Base-by-base conservation (phyloP, 352 stramenopile genomes). In the Peronosclerospora sorghi region DNA sequence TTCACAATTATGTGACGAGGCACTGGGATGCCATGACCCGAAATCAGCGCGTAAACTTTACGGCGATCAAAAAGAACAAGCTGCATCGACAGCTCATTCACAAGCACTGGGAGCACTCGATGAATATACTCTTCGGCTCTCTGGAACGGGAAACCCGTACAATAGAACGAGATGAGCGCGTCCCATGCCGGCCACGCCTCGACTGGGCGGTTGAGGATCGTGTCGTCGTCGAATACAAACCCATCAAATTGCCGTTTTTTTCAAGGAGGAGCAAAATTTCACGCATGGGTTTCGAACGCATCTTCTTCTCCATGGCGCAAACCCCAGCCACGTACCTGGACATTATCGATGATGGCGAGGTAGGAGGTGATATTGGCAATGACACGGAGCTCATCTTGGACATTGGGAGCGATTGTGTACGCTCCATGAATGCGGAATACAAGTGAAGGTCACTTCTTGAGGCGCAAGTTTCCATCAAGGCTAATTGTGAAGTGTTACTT, bases 301-400 rank as follows among this genome's bases (percentile, higher is more conserved):
- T 96, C 73, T 99, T 99, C 67, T 98, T 99, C 65, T 98, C 93
- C 95, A 98, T 98, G 34, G 96, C 96, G 56, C 95, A 98, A 32
- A 99, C 95, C 23, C 95, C 96, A 5, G 98, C 75, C 10, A 90
- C 75, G 48, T 90, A 89, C 51, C 82, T 85, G 26, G 58, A 60
- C 32, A 77, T 36, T 26, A 24, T 27, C 21, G 49, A 43, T 8
- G 54, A 30, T 15, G 54, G 46, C n/a, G 45, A 55, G 26, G 37
- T 43, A 4, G 45, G 47, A 9, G 53, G 29, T 18, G 53, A 59
- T 20, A 44, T 20, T 13, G 44, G 24, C 26, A 30, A 43, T 13
- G 50, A 45, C 2, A 24, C 12, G 9, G 52, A 39, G 7, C 49
- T 19, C 42, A 45, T 19, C 14, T 50, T 21, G 4, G 51, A 10